phyloP scores from a whole-genome alignment of 768 basidiomycete genomes.

The Megacollybia marginata region DNA sequence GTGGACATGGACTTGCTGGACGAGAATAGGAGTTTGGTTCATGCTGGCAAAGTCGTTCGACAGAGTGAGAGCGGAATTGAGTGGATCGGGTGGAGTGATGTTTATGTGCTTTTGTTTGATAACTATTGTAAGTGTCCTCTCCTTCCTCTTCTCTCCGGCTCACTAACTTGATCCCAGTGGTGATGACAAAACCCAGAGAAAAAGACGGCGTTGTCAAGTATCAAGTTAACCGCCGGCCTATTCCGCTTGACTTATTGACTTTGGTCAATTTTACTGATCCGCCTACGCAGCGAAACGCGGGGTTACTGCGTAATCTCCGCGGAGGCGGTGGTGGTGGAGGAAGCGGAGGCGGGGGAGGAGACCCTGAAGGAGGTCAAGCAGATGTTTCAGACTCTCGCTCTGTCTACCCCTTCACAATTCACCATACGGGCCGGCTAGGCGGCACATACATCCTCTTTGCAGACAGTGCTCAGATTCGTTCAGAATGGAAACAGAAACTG shows the following conservation, averaged over 20 bases:
- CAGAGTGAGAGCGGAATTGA: constrained; percentile 86
- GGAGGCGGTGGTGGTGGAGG: constrained; percentile 25
- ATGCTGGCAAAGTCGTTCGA: constrained; percentile 74
- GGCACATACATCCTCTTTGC: constrained; percentile 85
- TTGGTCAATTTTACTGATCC: constrained; percentile 78
- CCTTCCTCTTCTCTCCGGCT: neutral
- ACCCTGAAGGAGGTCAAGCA: neutral
- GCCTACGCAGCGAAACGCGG: constrained; percentile 65
- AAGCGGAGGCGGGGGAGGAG: neutral
- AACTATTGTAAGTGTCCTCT: constrained; percentile 66
- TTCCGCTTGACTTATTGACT: constrained; percentile 85
- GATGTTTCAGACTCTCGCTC: constrained; percentile 38
- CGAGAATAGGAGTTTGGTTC: constrained; percentile 74
- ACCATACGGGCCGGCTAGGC: constrained; percentile 82
- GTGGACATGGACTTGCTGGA: constrained; percentile 90
- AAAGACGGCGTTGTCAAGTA: constrained; percentile 71
- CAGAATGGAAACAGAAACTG: constrained; percentile 86
- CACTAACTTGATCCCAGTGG: constrained; percentile 42
- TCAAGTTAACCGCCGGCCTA: constrained; percentile 81
- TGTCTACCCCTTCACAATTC: constrained; percentile 82
- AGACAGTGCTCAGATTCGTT: constrained; percentile 64
- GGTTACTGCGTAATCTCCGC: constrained; percentile 62
- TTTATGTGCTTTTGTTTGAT: constrained; percentile 88
- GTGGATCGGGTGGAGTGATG: constrained; percentile 86
- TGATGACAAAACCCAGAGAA: constrained; percentile 81